These are phyloP conservation scores for Cucumis melo DNA, from an alignment of 306 rosid species.

Conservation along the genomic window DNA sequence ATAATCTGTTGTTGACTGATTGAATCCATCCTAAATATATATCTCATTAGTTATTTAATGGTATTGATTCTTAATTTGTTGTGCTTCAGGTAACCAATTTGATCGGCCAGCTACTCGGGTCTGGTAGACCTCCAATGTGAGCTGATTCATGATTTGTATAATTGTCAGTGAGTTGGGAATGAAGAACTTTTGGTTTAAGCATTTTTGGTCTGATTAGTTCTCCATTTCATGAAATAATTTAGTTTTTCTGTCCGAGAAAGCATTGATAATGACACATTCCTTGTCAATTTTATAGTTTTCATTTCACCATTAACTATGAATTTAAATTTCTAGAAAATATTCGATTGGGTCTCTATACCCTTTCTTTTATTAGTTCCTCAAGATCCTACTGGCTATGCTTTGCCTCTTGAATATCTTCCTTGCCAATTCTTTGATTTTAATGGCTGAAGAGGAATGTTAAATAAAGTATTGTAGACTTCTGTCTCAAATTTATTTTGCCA, in stretches of 20 bases:
- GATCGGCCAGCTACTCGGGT: conserved; percentile 13
- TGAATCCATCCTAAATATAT: background rate
- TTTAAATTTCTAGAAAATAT: background rate
- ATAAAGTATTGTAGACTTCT: background rate
- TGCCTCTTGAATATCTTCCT: background rate
- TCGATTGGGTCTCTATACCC: background rate
- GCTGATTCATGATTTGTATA: background rate
- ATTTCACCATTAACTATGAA: background rate
- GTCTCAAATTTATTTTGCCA: too few relatives aligned
- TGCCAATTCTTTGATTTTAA: background rate
- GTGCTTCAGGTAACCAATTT: conserved; percentile 12
- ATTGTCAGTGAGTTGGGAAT: background rate
- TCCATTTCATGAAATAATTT: background rate
- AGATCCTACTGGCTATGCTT: background rate
- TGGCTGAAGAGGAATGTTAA: background rate
- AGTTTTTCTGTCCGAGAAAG: background rate
- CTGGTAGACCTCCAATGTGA: conserved; percentile 13
- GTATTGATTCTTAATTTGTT: background rate
- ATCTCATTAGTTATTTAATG: background rate
- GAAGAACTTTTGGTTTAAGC: background rate
- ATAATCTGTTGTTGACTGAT: background rate
- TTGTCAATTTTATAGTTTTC: background rate
- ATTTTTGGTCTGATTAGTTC: background rate
- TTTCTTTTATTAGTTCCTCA: background rate
- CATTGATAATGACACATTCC: background rate